Base-by-base conservation (phyloP, 352 stramenopile genomes). In the Pythium phragmitis region DNA sequence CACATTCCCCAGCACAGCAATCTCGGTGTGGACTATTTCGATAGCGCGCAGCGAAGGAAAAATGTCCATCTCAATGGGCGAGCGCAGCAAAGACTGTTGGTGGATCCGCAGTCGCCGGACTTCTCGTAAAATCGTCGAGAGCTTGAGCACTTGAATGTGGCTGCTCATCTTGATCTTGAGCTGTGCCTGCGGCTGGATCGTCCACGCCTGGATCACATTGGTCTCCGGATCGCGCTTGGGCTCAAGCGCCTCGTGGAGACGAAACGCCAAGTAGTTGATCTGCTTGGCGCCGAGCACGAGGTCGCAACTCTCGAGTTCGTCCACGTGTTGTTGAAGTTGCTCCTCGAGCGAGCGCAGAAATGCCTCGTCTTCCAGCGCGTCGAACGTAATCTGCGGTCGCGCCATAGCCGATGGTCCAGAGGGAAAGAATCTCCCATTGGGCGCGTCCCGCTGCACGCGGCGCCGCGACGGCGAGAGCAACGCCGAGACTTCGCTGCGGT, bases 141-240 rank as follows among this genome's bases (percentile, higher is more conserved):
- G 76, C 55, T 96, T 96, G 63, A 96, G 82, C 63, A 96, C 83
- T 61, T 90, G 82, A 41, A 96, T 76, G 63, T 96, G 85, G 41
- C 79, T 82, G 61, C 75, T 86, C 60, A 87, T 74, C 67, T 92
- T 92, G 61, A 85, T 72, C 57, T 83, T 85, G 26, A 78, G 63
- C 43, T 74, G 68, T 14, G 65, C 59, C 62, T 88, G 81, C 28
- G 79, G 80, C 65, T 91, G 82, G 60, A 94, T 91, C 6, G 82
- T 91, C 82, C 81, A 91, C 1, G 82, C 80, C 63, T 92, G 74
- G 14, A 92, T 73, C 9, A 91, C 50, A 16, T 67, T 57, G 30
- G 82, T 92, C 43, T 91, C 79, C 9, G 57, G 58, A 49, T 92
- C 85, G 4, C 77, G 77, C 58, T 87, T 90, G 1, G 87, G 85